A percentile compares a stretch with the other conserved stretches of the same genome.
These are phyloP conservation scores for Penicillium simplicissimum DNA, from an alignment of 495 filamentous ascomycete species.

Conservation along the genomic window DNA sequence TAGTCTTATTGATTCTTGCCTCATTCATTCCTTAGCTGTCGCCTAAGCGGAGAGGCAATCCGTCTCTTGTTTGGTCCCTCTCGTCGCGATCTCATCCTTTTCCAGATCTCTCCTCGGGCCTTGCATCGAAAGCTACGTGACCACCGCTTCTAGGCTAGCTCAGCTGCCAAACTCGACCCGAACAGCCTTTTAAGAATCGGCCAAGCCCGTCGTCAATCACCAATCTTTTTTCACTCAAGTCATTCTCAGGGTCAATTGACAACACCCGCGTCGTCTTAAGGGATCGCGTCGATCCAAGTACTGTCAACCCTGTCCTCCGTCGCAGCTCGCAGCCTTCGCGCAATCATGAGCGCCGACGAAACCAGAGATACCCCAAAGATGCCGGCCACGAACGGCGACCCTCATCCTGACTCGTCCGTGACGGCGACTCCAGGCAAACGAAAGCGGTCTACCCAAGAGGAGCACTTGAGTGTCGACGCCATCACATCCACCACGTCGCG, in stretches of 20 bases:
- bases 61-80: constrained; percentile 21
- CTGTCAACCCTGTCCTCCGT: constrained; percentile 22
- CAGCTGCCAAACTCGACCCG: constrained; percentile 11
- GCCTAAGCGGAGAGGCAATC: constrained; percentile 8
- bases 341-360: constrained; percentile 49
- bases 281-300: constrained; percentile 30
- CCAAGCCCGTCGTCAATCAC: constrained; percentile 9
- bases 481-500: constrained; percentile 28
- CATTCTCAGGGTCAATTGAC: constrained; percentile 13
- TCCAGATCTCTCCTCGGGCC: constrained; percentile 22
- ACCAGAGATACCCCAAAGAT: constrained; percentile 36
- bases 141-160: constrained; percentile 12
- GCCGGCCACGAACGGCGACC: constrained; percentile 42
- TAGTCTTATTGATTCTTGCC: not conserved
- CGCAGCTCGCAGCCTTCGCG: constrained; percentile 35
- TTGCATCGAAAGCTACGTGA: constrained; percentile 31
- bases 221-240: constrained; percentile 6
- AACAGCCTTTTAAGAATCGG: constrained; percentile 3
- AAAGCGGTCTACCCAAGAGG: constrained; percentile 49
- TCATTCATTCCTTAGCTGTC: constrained; percentile 5
- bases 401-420: constrained; percentile 35
- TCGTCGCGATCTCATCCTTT: constrained; percentile 37
- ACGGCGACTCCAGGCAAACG: constrained; percentile 47
- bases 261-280: constrained; percentile 14
- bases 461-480: constrained; percentile 34